Evolutionary conservation across 2,329 filamentous ascomycete species (phyloP).

Genomic region (Sarocladium strictum): DNA sequence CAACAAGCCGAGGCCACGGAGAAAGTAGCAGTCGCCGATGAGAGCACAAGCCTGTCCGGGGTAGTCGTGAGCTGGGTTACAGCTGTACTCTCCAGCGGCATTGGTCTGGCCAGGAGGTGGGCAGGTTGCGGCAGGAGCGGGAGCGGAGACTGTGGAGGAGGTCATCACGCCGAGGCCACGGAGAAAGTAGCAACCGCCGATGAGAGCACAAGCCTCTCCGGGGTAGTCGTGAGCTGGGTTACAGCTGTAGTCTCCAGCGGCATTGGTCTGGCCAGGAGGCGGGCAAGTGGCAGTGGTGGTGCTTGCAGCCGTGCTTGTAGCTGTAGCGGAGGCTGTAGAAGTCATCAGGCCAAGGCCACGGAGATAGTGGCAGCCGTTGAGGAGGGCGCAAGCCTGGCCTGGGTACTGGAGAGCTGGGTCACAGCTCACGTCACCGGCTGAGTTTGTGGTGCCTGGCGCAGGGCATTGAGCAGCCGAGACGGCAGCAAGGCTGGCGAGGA

Average conservation of each 20-base stretch:
- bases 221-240: not conserved
- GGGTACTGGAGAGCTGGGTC: not conserved
- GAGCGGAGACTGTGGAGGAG: not conserved
- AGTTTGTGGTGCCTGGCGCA: not conserved
- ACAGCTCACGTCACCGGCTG: not conserved
- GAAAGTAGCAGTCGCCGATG: not conserved
- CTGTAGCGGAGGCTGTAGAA: not conserved
- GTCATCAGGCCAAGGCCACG: not conserved
- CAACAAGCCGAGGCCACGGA: not conserved
- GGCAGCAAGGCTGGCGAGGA: not conserved
- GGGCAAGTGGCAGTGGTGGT: not conserved
- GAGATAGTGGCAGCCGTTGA: not conserved
- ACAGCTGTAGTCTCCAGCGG: not conserved
- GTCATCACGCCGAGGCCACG: not conserved
- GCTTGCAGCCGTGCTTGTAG: not conserved
- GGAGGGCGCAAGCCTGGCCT: not conserved
- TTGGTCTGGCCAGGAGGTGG: not conserved
- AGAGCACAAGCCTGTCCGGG: not conserved
- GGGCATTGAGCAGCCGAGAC: not conserved
- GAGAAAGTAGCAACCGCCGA: not conserved
- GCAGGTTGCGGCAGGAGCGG: not conserved
- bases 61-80: not conserved
- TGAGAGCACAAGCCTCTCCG: not conserved
- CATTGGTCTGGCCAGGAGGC: not conserved
- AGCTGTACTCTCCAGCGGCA: not conserved